Base-by-base conservation (phyloP, 2,329 filamentous ascomycete genomes). In the Ceratocystis lukuohia region DNA sequence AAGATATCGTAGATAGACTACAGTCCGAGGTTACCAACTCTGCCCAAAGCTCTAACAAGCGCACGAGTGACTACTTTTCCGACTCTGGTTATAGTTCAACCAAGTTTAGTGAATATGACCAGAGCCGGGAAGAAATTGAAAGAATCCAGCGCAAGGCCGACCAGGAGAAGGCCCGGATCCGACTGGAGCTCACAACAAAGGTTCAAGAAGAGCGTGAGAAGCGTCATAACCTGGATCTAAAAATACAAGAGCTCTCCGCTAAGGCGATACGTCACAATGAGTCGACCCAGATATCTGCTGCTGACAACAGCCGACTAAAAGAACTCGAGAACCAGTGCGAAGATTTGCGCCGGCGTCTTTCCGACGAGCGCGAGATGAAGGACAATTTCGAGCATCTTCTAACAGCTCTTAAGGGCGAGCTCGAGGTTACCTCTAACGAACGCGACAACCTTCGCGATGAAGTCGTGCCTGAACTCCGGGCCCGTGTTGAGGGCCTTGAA, bases 21-120 rank as follows among this genome's bases (percentile, higher is more conserved):
- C 92, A 96, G 74, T 79, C 85, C n/a, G 91, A 96, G 72, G 80
- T 81, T 69, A 82, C 80, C 75, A 81, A 85, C 75, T 73, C 80
- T 72, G 25, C 46, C 17, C 76, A 80, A 75, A 73, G 79, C 70
- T 71, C 81, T 33, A 86, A 83, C 69, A 88, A 88, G 74, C 84
- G 93, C 68, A 95, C 90, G 8, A 97, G 94, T 76, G 94, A 99
- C 76, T 97, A 99, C 77, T 99, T 94, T 74, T 99, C 94, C 1
- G 94, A 99, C 75, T 96, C 92, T 5, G 94, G 94, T 41, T 88
- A 90, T 67, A 93, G 91, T 74, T 93, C 91, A 0, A 82, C 89
- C 65, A 88, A 91, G 72, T 88, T 87, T 72, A 86, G 88, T 69
- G 87, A 89, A 61, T 79, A 79, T 68, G 84, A 87, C 68, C 79